Evolutionary conservation across 768 basidiomycete species (phyloP), one percentile per base, ranked within the genome.

Genomic region (Pisolithus microcarpus): DNA sequence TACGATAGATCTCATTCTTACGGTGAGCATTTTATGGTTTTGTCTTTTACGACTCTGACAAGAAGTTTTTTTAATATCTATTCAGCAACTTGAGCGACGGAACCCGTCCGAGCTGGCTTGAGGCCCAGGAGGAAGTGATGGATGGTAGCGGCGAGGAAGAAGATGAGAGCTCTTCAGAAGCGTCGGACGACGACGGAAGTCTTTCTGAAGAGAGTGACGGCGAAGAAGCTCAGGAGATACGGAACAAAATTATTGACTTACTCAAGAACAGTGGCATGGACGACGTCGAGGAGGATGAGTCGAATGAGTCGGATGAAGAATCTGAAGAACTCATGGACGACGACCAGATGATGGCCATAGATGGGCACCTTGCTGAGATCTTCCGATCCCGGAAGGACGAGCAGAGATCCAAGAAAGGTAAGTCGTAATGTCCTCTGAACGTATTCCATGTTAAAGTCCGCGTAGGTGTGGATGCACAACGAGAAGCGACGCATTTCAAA

Each of bases 311-410:
- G 7, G 80, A 81, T 43, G 81, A 75, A 36, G 81, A 81, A 13
- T 34, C 34, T 15, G 82, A 84, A 54, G 86, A 87, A 44, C 70
- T 84, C 26, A 85, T 95, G 84, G 88, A 96, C 63, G 95, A 99
- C 62, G 94, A 98, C 23, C 91, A 96, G 70, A 99, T 99, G 95
- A 84, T 98, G 76, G 87, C 87, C 31, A 81, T 98, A 24, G 95
- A 99, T 62, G 87, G 89, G 45, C 87, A 95, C 62, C 80, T 99
- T 7, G 91, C 89, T 4, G 80, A 84, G 47, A 84, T 92, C 28
- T 95, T 99, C 78, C 78, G 79, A 52, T 75, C 82, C 28, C 80
- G 82, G 53, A 71, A 77, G 21, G 73, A 75, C 50, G 82, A 78
- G 49, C 79, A 75, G 64, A 83, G 80, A 61, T 70, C 71, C 36